Percentiles rank a stretch among this genome's conserved stretches.
phyloP scores from a whole-genome alignment of 2,329 filamentous ascomycete genomes.

The Sporothrix globosa region DNA sequence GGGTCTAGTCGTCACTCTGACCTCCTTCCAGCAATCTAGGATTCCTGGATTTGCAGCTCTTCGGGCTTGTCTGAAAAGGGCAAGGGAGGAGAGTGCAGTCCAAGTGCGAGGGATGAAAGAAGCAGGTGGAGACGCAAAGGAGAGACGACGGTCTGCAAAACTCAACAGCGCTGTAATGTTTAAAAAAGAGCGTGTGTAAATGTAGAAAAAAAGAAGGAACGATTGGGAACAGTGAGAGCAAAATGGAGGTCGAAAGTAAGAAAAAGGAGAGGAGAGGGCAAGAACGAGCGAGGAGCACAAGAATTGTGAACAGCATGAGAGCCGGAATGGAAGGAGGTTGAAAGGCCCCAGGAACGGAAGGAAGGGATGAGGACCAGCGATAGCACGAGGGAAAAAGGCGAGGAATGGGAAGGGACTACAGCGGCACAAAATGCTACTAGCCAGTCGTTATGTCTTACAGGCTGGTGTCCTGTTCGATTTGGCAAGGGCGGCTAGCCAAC shows the following conservation, averaged over 20 bases:
- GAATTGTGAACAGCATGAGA: slow-evolving; percentile 12
- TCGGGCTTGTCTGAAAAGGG: slow-evolving; percentile 32
- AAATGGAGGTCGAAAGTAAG: not conserved
- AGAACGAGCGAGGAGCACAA: not conserved
- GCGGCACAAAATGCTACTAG: slow-evolving; percentile 23
- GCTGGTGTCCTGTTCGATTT: slow-evolving; percentile 15
- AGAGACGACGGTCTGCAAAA: slow-evolving; percentile 1
- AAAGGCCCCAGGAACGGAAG: slow-evolving; percentile 19
- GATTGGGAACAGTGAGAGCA: not conserved
- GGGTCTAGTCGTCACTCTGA: slow-evolving; percentile 15
- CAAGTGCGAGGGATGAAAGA: slow-evolving; percentile 8
- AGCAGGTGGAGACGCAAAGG: slow-evolving; percentile 18
- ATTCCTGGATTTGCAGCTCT: slow-evolving; percentile 13
- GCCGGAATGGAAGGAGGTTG: slow-evolving; percentile 22
- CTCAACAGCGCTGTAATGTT: not conserved
- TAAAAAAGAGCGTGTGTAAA: slow-evolving; percentile 9
- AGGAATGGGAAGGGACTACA: slow-evolving; percentile 25
- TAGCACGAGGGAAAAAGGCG: slow-evolving; percentile 16
- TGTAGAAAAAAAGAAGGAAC: not conserved
- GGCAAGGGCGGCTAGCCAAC: slow-evolving; percentile 36
- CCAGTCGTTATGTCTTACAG: slow-evolving; percentile 32
- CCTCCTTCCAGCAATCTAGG: slow-evolving; percentile 4
- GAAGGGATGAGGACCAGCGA: slow-evolving; percentile 21
- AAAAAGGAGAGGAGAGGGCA: not conserved
- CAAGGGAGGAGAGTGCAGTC: not conserved